phyloP scores from a whole-genome alignment of 129 eudicot species.

The Centaurea solstitialis region DNA sequence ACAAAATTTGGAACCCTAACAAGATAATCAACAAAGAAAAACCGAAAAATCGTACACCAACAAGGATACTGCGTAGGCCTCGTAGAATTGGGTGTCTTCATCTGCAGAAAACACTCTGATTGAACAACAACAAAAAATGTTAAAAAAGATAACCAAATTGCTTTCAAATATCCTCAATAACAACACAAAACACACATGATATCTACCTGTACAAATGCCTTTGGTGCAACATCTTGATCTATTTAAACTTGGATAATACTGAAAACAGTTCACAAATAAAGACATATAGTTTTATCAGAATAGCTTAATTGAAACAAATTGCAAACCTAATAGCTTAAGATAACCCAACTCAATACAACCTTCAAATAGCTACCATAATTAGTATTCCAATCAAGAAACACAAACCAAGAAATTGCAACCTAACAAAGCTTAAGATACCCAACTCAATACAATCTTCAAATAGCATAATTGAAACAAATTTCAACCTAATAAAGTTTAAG shows the following conservation, averaged over 20 bases:
- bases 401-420: conserved; percentile 70
- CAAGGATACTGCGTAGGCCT: conserved; percentile 97
- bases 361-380: background rate
- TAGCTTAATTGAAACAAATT: background rate
- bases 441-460: background rate
- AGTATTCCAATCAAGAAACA: conserved; percentile 2
- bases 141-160: background rate
- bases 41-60: background rate
- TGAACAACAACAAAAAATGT: conserved; percentile 3
- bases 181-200: background rate
- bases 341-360: background rate
- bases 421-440: background rate
- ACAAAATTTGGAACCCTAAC: background rate
- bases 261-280: conserved; percentile 19
- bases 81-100: conserved; percentile 97
- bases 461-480: too few species aligned
- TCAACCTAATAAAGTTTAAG: background rate
- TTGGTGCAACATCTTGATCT: conserved; percentile 95
- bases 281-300: conserved; percentile 13
- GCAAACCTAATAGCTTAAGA: background rate
- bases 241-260: conserved; percentile 97
- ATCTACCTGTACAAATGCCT: conserved; percentile 95
- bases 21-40: background rate
- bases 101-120: conserved; percentile 94
- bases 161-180: background rate